phyloP scores from a whole-genome alignment of 129 eudicot genomes.

The Flaveria sonorensis region DNA sequence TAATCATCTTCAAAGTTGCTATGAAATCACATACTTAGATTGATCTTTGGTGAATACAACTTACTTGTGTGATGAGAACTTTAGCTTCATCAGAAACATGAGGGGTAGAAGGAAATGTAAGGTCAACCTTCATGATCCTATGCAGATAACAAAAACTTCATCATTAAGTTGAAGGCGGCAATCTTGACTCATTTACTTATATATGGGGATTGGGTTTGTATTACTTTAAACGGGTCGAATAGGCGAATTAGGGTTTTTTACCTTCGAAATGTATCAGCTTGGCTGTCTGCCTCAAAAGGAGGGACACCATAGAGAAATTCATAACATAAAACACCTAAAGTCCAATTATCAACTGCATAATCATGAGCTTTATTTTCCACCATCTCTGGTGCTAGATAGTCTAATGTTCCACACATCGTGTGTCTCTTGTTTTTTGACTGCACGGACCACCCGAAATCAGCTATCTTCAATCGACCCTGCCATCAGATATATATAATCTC shows the following conservation, averaged over 20 bases:
- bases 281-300: conserved; percentile 91
- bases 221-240: conserved; percentile 9
- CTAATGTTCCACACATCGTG: conserved; percentile 96
- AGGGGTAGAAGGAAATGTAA: conserved; percentile 70
- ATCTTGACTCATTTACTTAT: conserved; percentile 8
- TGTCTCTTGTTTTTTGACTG: conserved; percentile 81
- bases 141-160: conserved; percentile 5
- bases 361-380: conserved; percentile 96
- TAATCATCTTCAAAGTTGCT: neutral
- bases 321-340: conserved; percentile 82
- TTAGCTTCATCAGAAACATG: conserved; percentile 72
- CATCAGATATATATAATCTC: conserved; percentile 14
- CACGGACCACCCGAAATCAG: conserved; percentile 98
- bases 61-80: conserved; percentile 70
- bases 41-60: neutral
- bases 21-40: neutral
- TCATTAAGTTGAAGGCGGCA: neutral
- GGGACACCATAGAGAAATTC: conserved; percentile 88
- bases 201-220: neutral
- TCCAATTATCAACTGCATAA: conserved; percentile 95
- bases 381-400: conserved; percentile 97
- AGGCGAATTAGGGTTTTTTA: conserved; percentile 17
- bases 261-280: conserved; percentile 80
- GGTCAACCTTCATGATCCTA: conserved; percentile 90
- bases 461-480: conserved; percentile 91